Evolutionary conservation across 2,329 filamentous ascomycete genomes (phyloP).

Genomic region (Colletotrichum tamarilloi): DNA sequence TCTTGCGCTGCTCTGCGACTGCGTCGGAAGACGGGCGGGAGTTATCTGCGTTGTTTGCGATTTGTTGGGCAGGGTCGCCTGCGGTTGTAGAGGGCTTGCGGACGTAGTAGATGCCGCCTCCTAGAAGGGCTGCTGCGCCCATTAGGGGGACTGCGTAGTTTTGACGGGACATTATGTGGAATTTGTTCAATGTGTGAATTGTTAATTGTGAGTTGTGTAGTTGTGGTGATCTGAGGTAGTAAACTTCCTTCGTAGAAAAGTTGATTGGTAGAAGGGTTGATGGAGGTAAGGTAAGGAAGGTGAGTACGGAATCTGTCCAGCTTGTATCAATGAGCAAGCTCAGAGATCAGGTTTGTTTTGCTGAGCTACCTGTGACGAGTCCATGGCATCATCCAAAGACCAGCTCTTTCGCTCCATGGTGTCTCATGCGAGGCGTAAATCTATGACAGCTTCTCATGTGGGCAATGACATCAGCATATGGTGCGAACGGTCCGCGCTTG

Average conservation of each 20-base stretch:
- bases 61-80: slow-evolving; percentile 27
- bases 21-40: slow-evolving; percentile 28
- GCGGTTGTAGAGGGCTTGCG: slow-evolving; percentile 4
- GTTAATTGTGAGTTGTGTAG: too few species aligned
- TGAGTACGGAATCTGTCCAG: too few species aligned
- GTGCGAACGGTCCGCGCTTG: not conserved
- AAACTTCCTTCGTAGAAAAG: too few species aligned
- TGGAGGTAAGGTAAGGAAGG: too few species aligned
- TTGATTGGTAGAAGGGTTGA: too few species aligned
- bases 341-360: slow-evolving; percentile 6
- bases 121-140: slow-evolving; percentile 25
- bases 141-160: slow-evolving; percentile 16
- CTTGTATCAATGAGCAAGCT: not conserved
- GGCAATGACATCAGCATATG: slow-evolving; percentile 35
- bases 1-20: slow-evolving; percentile 6
- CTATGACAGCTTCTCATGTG: slow-evolving; percentile 34
- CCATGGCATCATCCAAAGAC: slow-evolving; percentile 31
- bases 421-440: slow-evolving; percentile 20
- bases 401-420: not conserved
- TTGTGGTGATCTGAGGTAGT: too few species aligned
- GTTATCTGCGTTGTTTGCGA: not conserved
- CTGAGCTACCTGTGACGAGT: slow-evolving; percentile 10
- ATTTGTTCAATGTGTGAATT: not conserved
- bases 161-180: slow-evolving; percentile 16
- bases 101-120: slow-evolving; percentile 31